Percentiles rank a stretch among this genome's conserved stretches.
These are phyloP conservation scores for Solanum chiquidenum DNA, from an alignment of 257 asterid genomes.

Conservation along the genomic window DNA sequence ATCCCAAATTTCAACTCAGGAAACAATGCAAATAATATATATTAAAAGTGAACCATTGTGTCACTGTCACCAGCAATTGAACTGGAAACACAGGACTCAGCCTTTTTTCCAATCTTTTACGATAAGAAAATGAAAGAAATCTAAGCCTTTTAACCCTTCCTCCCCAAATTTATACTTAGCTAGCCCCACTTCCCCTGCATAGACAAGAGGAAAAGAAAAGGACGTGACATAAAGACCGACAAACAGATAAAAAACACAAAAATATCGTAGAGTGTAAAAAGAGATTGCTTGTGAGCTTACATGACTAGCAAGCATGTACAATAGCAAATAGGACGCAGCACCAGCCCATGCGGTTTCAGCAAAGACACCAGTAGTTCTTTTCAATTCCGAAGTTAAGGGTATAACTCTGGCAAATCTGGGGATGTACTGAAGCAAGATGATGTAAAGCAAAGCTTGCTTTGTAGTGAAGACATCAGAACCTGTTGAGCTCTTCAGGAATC, in stretches of 20 bases:
- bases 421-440: conserved; percentile 77
- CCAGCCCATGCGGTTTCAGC: conserved; percentile 99
- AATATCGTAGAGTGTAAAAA: neutral
- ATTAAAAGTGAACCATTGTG: neutral
- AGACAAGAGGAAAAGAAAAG: neutral
- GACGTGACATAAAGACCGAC: neutral
- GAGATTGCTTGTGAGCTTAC: conserved; percentile 29
- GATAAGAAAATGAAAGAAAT: neutral
- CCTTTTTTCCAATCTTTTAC: neutral
- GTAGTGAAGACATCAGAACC: conserved; percentile 93
- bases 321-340: conserved; percentile 81
- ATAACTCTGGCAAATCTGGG: conserved; percentile 65
- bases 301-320: conserved; percentile 99
- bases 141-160: neutral
- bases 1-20: neutral
- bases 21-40: neutral
- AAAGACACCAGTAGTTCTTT: conserved; percentile 96
- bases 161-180: neutral
- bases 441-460: conserved; percentile 69
- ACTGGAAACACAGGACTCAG: neutral
- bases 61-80: neutral
- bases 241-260: neutral
- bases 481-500: conserved; percentile 66
- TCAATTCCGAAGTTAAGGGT: conserved; percentile 85
- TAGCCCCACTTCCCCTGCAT: neutral